Evolutionary conservation across 345 rosid genomes (phyloP), one percentile per base, ranked within the genome.

Genomic region (Hibiscus trionum): DNA sequence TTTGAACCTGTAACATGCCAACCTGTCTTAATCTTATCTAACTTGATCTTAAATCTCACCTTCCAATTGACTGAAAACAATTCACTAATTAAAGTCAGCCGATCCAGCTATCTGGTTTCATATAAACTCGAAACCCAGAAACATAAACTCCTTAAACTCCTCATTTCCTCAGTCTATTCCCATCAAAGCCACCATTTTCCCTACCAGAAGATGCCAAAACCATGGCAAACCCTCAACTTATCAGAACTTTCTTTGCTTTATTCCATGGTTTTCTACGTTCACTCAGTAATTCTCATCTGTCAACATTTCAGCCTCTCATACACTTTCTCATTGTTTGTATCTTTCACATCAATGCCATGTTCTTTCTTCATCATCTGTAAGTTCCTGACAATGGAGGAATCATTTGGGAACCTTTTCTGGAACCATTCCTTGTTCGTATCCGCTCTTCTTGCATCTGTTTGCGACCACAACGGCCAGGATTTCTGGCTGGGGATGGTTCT

Each of bases 371-470:
- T 66, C 57, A 15, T 66, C 56, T 46, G 11, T 24, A 26, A 46
- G 15, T 66, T 55, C 57, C 70, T 66, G 56, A 4, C 15, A 66
- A 46, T 66, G 70, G 70, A 66, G 29, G 24, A 24, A 15, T 66
- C 70, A 66, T 66, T 66, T 66, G 11, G 7, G 6, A 66, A 29
- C 3, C 57, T 66, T 24, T 47, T 14, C 49, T 66, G 56, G 56
- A 9, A 47, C 70, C 70, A 66, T 66, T 47, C 27, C 11, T 26
- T 46, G 14, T 46, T 46, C 70, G 2, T 66, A 0, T 9, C 37
- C 2, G 70, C 39, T 66, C 7, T 2, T 66, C 39, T 66, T 7
- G 4, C 37, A 46, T 12, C 35, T 12, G 12, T 7, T 26, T 46
- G 70, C 8, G 37, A 66, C 1, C n/a, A 3, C 56, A 15, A 26